Evolutionary conservation across 2,329 filamentous ascomycete genomes (phyloP), one percentile per base, ranked within the genome.

Genomic region (Penicillium sp.): DNA sequence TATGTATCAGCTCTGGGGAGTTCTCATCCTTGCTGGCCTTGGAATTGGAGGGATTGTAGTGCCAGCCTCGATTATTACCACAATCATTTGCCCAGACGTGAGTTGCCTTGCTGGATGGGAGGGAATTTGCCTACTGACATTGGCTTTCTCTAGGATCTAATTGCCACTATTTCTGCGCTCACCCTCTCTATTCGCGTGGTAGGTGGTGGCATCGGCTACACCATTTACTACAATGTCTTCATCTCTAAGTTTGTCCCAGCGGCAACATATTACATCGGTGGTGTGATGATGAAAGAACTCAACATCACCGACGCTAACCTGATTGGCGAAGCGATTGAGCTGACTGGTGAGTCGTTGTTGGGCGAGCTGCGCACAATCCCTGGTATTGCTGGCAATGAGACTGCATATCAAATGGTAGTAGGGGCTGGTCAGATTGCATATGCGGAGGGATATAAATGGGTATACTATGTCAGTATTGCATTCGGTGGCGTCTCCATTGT

Each of bases 101-200:
- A 58, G 72, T 39, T 8, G 4, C 9, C 13, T 22, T 29, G 4
- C 10, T 34, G 0, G 11, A 35, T 10, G 11, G 7, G 14, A 26
- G 6, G 18, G 16, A 32, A 5, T 7, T 7, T 46, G 22, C 48
- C 44, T 24, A n/a, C 42, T 31, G 16, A 54, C 20, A 37, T 16
- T 31, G 3, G 18, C 39, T 39, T 38, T 52, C 26, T 7, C 13
- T 32, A 75, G 74, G 76, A 89, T 53, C 78, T 89, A 6, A 89
- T 90, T 60, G 87, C 85, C 8, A 89, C 87, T 2, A 80, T 89
- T 44, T 82, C 86, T 1, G 85, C 87, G 6, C 76, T 90, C 22
- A 89, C 87, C 0, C 80, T 89, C 37, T 82, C 85, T n/a, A 83
- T 89, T 61, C 85, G 87, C 37, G 85, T 88, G 53, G 80, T 89